phyloP scores from a whole-genome alignment of 169 alveolate genomes.

The Eimeria necatrix region DNA sequence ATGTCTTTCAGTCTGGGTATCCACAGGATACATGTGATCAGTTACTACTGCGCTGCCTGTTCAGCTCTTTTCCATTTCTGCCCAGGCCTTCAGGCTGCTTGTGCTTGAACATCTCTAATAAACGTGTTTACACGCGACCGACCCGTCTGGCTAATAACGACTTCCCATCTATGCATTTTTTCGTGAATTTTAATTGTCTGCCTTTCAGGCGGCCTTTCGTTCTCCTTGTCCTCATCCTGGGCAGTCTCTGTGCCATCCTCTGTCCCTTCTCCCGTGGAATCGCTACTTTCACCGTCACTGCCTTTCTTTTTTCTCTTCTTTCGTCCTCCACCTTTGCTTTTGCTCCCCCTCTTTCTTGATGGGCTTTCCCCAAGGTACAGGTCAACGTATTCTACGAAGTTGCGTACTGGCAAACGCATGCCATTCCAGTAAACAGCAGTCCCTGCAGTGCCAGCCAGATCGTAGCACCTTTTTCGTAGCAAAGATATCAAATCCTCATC shows the following conservation, averaged over 20 bases:
- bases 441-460: conserved; percentile 98
- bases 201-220: conserved; percentile 15
- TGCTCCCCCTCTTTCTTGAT: conserved; percentile 1
- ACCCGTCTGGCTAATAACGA: conserved; percentile 89
- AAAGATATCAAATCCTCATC: conserved; percentile 88
- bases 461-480: conserved; percentile 98
- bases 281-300: conserved; percentile 33
- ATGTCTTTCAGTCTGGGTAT: background rate
- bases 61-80: background rate
- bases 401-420: conserved; percentile 91
- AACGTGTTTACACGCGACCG: background rate
- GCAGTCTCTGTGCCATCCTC: conserved; percentile 36
- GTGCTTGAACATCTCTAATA: background rate
- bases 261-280: conserved; percentile 1
- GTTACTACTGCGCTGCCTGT: too few species aligned
- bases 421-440: conserved; percentile 97
- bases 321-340: conserved; percentile 23
- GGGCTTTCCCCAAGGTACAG: conserved; percentile 89
- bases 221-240: conserved; percentile 51
- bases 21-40: background rate
- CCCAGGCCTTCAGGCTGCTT: background rate
- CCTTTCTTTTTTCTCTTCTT: conserved; percentile 27
- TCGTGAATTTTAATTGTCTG: conserved; percentile 82
- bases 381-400: conserved; percentile 96
- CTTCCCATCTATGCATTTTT: conserved; percentile 91